These are phyloP conservation scores for Thermothelomyces thermophilus DNA, from an alignment of 2,329 filamentous ascomycete species.

Conservation along the genomic window DNA sequence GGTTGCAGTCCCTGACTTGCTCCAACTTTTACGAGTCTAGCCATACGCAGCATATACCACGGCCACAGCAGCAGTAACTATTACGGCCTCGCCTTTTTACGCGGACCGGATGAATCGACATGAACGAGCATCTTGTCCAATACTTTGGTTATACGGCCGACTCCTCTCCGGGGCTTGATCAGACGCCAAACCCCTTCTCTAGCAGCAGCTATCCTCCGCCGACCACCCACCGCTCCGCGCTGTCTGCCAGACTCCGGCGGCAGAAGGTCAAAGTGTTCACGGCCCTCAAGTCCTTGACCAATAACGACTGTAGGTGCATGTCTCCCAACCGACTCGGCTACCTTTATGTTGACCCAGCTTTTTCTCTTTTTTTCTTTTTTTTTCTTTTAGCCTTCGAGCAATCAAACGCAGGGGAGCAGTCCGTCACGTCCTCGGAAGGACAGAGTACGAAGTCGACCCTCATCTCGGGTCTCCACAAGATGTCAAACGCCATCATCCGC, in stretches of 20 bases:
- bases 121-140: slow-evolving; percentile 25
- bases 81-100: slow-evolving; percentile 4
- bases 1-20: slow-evolving; percentile 11
- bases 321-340: no score
- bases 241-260: slow-evolving; percentile 33
- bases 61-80: no score
- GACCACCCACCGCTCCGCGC: slow-evolving; percentile 19
- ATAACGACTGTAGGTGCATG: slow-evolving; percentile 31
- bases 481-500: slow-evolving; percentile 37
- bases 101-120: slow-evolving; percentile 21
- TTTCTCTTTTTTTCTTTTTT: not conserved
- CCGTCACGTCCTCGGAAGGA: not conserved
- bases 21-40: slow-evolving; percentile 11
- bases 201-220: slow-evolving; percentile 5
- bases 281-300: slow-evolving; percentile 37
- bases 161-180: slow-evolving; percentile 7
- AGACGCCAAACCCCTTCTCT: slow-evolving; percentile 1
- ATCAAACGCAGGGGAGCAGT: slow-evolving; percentile 15
- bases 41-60: slow-evolving; percentile 7
- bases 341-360: not conserved
- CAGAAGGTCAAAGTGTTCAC: slow-evolving; percentile 38
- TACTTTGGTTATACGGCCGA: slow-evolving; percentile 14
- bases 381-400: slow-evolving; percentile 15
- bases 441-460: slow-evolving; percentile 16
- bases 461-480: slow-evolving; percentile 27